Evolutionary conservation across 1,284 basidiomycete genomes (phyloP).

Genomic region (Taiwanofungus camphoratus): DNA sequence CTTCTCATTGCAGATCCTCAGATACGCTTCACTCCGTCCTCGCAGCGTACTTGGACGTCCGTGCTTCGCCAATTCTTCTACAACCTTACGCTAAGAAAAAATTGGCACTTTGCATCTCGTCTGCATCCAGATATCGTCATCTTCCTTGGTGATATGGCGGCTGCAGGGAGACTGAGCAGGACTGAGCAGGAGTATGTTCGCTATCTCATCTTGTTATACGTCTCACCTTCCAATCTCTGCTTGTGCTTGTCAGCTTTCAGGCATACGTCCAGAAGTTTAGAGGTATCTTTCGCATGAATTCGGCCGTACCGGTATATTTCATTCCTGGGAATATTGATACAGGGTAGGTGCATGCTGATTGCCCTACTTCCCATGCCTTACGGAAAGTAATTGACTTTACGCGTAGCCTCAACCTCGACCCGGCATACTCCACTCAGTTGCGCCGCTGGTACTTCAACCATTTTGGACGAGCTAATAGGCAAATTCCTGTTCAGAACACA

Average conservation of each 20-base stretch:
- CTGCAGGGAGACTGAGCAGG: constrained; percentile 58
- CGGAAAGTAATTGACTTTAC: background rate
- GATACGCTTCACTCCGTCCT: constrained; percentile 50
- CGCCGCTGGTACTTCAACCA: constrained; percentile 57
- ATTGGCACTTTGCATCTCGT: constrained; percentile 60
- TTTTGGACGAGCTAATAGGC: constrained; percentile 60
- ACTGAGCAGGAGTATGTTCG: constrained; percentile 52
- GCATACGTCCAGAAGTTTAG: constrained; percentile 56
- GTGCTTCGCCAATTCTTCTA: constrained; percentile 47
- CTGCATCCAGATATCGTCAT: constrained; percentile 69
- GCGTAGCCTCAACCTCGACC: constrained; percentile 20
- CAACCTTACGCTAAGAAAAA: constrained; percentile 69
- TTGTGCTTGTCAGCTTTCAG: constrained; percentile 46
- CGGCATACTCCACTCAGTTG: constrained; percentile 14
- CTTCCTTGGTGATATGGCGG: constrained; percentile 79
- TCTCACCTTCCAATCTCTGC: constrained; percentile 8
- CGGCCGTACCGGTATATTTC: constrained; percentile 46
- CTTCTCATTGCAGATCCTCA: constrained; percentile 78
- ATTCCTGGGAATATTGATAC: constrained; percentile 88
- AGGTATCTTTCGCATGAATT: constrained; percentile 48
- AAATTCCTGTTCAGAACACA: constrained; percentile 59
- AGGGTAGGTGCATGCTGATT: constrained; percentile 39
- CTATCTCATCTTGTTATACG: background rate
- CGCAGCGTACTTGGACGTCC: constrained; percentile 35
- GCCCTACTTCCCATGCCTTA: constrained; percentile 16